A percentile compares a stretch with the other conserved stretches of the same genome.
phyloP scores from a whole-genome alignment of 768 basidiomycete genomes.

The Trametes sanguinea region DNA sequence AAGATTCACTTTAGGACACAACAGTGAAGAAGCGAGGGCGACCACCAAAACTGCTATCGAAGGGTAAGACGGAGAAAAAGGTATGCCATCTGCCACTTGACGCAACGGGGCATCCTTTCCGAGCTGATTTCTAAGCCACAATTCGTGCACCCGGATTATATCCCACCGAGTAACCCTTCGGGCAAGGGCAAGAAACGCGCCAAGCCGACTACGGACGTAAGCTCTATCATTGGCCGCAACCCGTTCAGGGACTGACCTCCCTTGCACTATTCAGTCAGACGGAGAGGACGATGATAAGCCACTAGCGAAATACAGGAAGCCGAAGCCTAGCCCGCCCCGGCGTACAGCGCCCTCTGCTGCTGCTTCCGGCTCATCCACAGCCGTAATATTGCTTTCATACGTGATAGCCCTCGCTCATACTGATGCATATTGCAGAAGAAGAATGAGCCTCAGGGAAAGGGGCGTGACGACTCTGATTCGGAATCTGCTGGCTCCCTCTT shows the following conservation, averaged over 20 bases:
- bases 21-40: conserved; percentile 3
- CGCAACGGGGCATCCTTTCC: background rate
- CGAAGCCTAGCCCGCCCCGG: background rate
- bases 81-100: background rate
- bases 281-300: conserved; percentile 9
- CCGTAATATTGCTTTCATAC: background rate
- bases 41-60: background rate
- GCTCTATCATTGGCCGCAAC: background rate
- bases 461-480: background rate
- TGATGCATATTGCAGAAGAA: background rate
- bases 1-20: background rate
- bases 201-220: background rate
- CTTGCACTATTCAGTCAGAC: background rate
- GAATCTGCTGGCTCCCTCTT: conserved; percentile 22
- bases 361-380: background rate
- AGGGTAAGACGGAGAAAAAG: background rate
- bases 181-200: conserved; percentile 11
- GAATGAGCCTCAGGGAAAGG: background rate
- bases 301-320: conserved; percentile 4
- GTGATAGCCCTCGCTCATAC: background rate
- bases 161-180: background rate
- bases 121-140: conserved; percentile 1
- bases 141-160: background rate
- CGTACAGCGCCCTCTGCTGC: background rate
- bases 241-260: background rate